Evolutionary conservation across 805 yeast genomes (phyloP).

Genomic region (Sugiyamaella boreocaroliniensis): DNA sequence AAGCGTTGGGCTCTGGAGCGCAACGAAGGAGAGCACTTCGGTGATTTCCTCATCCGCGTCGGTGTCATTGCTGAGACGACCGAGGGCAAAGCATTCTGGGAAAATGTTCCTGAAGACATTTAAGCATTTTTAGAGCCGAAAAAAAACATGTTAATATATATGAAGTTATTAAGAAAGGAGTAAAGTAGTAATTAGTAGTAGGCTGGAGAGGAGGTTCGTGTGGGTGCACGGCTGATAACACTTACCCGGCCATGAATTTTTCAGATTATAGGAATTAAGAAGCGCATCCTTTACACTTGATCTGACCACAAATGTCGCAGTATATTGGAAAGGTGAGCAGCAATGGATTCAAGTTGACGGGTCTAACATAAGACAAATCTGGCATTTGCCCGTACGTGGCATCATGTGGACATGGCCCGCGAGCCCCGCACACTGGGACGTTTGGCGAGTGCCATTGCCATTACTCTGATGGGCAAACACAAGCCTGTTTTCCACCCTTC

Average conservation of each 20-base stretch:
- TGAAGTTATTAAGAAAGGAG: too few relatives aligned
- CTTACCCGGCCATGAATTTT: slow-evolving; percentile 4
- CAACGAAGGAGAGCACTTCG: slow-evolving; percentile 86
- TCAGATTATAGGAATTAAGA: background rate
- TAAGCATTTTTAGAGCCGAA: slow-evolving; percentile 5
- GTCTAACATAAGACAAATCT: slow-evolving; percentile 44
- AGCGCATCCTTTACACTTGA: background rate
- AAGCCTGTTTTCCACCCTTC: slow-evolving; percentile 80
- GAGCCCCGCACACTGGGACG: slow-evolving; percentile 88
- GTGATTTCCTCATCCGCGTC: slow-evolving; percentile 81
- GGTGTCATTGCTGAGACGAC: slow-evolving; percentile 85
- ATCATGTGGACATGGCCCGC: slow-evolving; percentile 82
- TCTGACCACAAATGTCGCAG: slow-evolving; percentile 31
- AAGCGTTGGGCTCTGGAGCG: slow-evolving; percentile 93
- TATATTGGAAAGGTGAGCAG: slow-evolving; percentile 33
- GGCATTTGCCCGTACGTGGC: slow-evolving; percentile 87
- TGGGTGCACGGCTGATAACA: background rate
- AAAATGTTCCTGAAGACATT: slow-evolving; percentile 81
- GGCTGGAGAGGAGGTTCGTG: background rate
- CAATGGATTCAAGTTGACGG: background rate
- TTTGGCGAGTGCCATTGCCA: slow-evolving; percentile 81
- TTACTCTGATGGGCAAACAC: slow-evolving; percentile 91
- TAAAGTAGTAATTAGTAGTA: background rate
- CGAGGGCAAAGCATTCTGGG: slow-evolving; percentile 93
- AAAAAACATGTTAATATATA: background rate